Percentiles rank a stretch among this genome's conserved stretches.
Conservation (phyloP, 2,329 filamentous ascomycete species). For the Colletotrichum orchidophilum region DNA sequence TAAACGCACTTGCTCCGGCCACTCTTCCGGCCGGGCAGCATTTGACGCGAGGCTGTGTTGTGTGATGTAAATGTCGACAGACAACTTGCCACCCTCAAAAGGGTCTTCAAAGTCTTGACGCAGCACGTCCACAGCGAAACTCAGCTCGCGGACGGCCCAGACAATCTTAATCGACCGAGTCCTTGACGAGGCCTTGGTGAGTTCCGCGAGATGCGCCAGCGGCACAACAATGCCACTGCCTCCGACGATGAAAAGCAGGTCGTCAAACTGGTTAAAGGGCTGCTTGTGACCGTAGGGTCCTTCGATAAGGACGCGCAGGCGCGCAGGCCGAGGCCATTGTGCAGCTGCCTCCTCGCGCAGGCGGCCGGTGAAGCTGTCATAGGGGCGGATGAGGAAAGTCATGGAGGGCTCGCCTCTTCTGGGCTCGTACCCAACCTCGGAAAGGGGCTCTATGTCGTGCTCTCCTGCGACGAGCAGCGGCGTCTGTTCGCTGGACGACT, state of each 20-base stretch:
- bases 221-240: constrained; percentile 56
- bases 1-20: constrained; percentile 35
- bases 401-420: constrained; percentile 38
- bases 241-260: constrained; percentile 54
- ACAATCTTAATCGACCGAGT: constrained; percentile 45
- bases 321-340: constrained; percentile 37
- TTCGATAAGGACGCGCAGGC: constrained; percentile 51
- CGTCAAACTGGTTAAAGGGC: constrained; percentile 48
- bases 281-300: constrained; percentile 55
- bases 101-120: constrained; percentile 43
- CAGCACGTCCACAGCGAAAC: constrained; percentile 47
- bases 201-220: constrained; percentile 47
- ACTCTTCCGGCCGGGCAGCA: constrained; percentile 15
- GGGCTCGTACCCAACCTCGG: constrained; percentile 20
- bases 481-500: constrained; percentile 42
- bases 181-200: constrained; percentile 35
- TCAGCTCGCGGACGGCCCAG: constrained; percentile 55
- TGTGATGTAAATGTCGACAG: constrained; percentile 50
- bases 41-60: constrained; percentile 8
- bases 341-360: constrained; percentile 44
- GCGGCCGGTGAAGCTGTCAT: constrained; percentile 54
- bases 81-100: constrained; percentile 41
- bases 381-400: constrained; percentile 56
- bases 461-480: constrained; percentile 42
- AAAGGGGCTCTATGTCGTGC: constrained; percentile 10